phyloP scores from a whole-genome alignment of 352 stramenopile species.

The Globisporangium nodosum region DNA sequence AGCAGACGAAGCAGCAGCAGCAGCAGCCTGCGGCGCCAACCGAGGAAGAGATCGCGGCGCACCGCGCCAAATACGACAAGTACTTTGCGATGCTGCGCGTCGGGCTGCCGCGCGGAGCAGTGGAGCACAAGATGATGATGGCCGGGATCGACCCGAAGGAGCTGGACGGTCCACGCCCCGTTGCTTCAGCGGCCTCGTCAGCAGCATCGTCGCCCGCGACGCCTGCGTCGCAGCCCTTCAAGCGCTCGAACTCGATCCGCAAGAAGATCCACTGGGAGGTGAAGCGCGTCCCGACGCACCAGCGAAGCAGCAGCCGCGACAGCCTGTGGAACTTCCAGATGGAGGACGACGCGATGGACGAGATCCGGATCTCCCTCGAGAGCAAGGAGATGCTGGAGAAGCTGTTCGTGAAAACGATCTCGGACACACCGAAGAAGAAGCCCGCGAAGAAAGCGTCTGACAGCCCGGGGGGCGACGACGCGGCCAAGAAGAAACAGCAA shows the following conservation, averaged over 20 bases:
- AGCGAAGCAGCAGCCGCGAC: conserved; percentile 29
- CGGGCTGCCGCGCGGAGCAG: conserved; percentile 61
- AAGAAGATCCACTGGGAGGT: conserved; percentile 87
- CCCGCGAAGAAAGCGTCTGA: conserved; percentile 15
- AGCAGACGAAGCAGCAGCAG: conserved; percentile 19
- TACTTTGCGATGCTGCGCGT: conserved; percentile 85
- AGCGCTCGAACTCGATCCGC: conserved; percentile 67
- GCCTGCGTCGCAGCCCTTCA: conserved; percentile 25
- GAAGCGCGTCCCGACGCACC: conserved; percentile 21
- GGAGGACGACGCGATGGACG: conserved; percentile 33
- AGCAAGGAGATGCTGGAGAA: conserved; percentile 72
- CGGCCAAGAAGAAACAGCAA: conserved; percentile 48
- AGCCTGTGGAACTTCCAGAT: conserved; percentile 55
- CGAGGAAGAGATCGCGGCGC: conserved; percentile 44
- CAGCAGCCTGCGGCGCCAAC: conserved; percentile 20
- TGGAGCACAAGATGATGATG: conserved; percentile 85
- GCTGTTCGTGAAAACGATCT: conserved; percentile 72
- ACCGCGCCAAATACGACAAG: conserved; percentile 72
- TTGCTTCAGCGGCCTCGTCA: conserved; percentile 5
- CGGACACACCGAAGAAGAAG: conserved; percentile 35
- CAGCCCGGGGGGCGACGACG: conserved; percentile 18
- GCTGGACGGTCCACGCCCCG: conserved; percentile 49
- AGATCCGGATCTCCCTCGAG: conserved; percentile 60
- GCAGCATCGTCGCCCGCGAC: background rate
- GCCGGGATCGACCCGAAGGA: conserved; percentile 60